Evolutionary conservation across 1,284 basidiomycete genomes (phyloP).

Genomic region (Cutaneotrichosporon dermatis): DNA sequence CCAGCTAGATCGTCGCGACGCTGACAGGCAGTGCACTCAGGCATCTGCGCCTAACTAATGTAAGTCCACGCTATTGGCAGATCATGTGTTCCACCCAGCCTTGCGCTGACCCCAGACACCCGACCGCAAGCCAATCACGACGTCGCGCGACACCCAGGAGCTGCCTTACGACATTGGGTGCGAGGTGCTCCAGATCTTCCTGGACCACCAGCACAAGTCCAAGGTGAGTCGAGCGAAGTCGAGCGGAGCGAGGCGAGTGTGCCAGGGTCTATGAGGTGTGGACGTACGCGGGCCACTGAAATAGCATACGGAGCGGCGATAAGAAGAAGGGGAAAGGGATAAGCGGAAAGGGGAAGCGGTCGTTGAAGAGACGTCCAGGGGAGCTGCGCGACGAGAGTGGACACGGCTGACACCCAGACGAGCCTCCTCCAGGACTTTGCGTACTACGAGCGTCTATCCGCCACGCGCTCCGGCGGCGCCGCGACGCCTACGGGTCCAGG

Average conservation of each 20-base stretch:
- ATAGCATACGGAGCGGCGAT: too few species aligned
- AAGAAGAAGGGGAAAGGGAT: too few species aligned
- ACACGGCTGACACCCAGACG: constrained; percentile 49
- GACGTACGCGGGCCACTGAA: too few species aligned
- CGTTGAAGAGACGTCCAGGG: too few species aligned
- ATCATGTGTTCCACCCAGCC: too few species aligned
- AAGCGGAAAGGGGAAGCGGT: too few species aligned
- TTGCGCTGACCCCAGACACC: constrained; percentile 56
- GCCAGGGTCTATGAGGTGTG: too few species aligned
- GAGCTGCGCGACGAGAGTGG: too few species aligned
- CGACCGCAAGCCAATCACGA: constrained; percentile 92
- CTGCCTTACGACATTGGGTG: constrained; percentile 86
- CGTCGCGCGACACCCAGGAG: constrained; percentile 62
- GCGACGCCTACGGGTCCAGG: background rate
- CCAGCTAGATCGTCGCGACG: background rate
- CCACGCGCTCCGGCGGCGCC: constrained; percentile 6
- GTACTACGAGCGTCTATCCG: constrained; percentile 64
- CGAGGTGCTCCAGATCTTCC: constrained; percentile 90
- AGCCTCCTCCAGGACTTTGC: constrained; percentile 89
- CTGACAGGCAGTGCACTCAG: constrained; percentile 27
- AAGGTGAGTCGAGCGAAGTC: constrained; percentile 41
- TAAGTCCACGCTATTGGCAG: too few species aligned
- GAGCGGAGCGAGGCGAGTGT: too few species aligned
- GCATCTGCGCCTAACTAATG: constrained; percentile 59
- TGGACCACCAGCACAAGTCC: constrained; percentile 68